Evolutionary conservation across 2,329 filamentous ascomycete genomes (phyloP), one percentile per base, ranked within the genome.

Genomic region (Cordyceps sp.): DNA sequence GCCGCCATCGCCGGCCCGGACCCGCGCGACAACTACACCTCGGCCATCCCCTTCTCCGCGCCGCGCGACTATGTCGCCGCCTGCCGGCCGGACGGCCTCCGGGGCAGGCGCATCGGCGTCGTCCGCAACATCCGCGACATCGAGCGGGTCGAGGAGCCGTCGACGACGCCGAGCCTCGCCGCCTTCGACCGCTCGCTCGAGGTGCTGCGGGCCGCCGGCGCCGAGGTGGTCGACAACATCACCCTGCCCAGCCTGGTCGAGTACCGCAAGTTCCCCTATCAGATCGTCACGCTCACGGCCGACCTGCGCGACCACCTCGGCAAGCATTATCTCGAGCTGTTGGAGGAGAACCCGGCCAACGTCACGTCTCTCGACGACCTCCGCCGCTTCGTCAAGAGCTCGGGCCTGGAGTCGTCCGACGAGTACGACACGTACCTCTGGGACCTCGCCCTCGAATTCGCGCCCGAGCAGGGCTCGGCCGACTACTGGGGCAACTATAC

Each of bases 1-100:
- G 61, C 73, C 37, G 66, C 63, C 3, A 78, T 81, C 30, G 68
- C 69, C n/a, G 74, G 75, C 1, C 42, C 60, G 9, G 73, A 78
- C 38, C 16, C 45, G 0, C 52, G 59, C 2, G 74, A 81, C 44
- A 74, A 76, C 40, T 71, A 73, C 43, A 79, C 73, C 0, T 49
- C 57, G 0, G 64, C 62, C 3, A 71, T 69, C 18, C 74, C 74
- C 42, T 77, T 77, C 39, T 58, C 65, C 5, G 47, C 64, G 62
- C 3, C 72, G 2, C 75, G 74, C 1, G 57, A 80, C 46, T 80
- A 80, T 42, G 61, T 68, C 5, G 59, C 57, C 2, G 68, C 73
- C 0, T 69, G 74, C 45, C 61, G 69, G 20, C 48, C 60, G 18
- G 59, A 59, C 17, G 60, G 62, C 1, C 55, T 79, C 0, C 37